Evolutionary conservation across 176 grass and related monocot genomes (phyloP).

Genomic region (Calamus simplicifolius): DNA sequence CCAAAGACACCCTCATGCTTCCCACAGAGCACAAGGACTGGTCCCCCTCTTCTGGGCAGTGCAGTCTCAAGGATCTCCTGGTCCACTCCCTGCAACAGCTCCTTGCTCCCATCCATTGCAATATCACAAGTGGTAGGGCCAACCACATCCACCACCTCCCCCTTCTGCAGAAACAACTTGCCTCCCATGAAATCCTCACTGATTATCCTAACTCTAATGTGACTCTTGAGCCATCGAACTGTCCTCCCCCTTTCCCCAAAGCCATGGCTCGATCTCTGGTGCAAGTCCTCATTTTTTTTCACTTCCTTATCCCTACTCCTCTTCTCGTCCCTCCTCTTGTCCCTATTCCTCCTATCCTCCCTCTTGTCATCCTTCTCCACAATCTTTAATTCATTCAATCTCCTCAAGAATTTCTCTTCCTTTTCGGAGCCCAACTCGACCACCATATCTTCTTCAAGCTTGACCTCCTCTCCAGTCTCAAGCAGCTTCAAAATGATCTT

Average conservation of each 20-base stretch:
- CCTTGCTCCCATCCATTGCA: conserved; percentile 55
- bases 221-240: conserved; percentile 61
- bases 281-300: background rate
- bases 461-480: conserved; percentile 14
- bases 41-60: conserved; percentile 56
- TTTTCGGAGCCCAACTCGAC: background rate
- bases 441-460: conserved; percentile 4
- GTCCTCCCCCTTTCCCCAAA: conserved; percentile 23
- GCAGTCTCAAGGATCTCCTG: conserved; percentile 96
- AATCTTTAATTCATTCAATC: conserved; percentile 24
- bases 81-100: conserved; percentile 76
- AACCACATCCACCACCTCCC: conserved; percentile 72
- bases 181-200: conserved; percentile 56
- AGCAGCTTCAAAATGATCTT: conserved; percentile 13
- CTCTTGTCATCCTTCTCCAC: conserved; percentile 14
- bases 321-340: conserved; percentile 1
- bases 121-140: conserved; percentile 77
- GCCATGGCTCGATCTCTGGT: background rate
- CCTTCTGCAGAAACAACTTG: conserved; percentile 75
- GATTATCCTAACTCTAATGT: conserved; percentile 87
- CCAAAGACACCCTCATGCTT: conserved; percentile 85
- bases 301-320: background rate
- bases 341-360: background rate
- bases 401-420: conserved; percentile 15
- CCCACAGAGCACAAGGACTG: conserved; percentile 72